These are phyloP conservation scores for Vitis cinerea DNA, from an alignment of 164 flowering plant genomes.

Conservation along the genomic window DNA sequence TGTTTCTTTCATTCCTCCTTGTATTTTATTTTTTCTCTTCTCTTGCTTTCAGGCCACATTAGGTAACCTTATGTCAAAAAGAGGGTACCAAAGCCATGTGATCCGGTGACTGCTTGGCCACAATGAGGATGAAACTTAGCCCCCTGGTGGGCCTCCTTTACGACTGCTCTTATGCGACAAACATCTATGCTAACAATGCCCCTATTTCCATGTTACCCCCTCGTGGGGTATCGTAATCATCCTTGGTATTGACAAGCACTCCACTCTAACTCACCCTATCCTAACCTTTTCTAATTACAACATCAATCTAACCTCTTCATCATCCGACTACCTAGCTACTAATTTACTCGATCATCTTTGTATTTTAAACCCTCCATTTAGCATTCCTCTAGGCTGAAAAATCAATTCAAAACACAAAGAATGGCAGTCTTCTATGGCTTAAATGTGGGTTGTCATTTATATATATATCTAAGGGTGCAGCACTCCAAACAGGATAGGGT, in stretches of 20 bases:
- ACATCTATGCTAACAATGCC: constrained; percentile 9
- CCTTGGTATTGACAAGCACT: constrained; percentile 28
- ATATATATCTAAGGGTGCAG: too few relatives aligned
- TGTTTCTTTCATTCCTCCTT: constrained; percentile 26
- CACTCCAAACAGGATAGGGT: too few relatives aligned
- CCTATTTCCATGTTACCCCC: constrained; percentile 35
- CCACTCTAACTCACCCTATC: neutral
- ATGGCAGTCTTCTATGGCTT: too few relatives aligned
- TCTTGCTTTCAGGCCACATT: constrained; percentile 11
- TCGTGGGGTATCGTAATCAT: constrained; percentile 31
- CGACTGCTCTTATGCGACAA: constrained; percentile 10
- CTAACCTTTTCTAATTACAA: neutral
- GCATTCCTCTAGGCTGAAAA: too few relatives aligned
- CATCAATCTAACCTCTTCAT: too few relatives aligned
- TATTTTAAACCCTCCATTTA: too few relatives aligned
- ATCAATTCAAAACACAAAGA: too few relatives aligned
- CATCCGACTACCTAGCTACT: too few relatives aligned
- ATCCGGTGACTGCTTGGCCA: constrained; percentile 23
- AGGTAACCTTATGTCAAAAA: constrained; percentile 16
- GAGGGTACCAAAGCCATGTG: constrained; percentile 30
- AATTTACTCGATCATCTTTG: too few relatives aligned
- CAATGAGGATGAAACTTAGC: constrained; percentile 9
- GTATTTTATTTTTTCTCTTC: neutral
- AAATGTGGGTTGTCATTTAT: too few relatives aligned
- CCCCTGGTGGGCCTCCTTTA: constrained; percentile 2